Percentiles rank a stretch among this genome's conserved stretches.
Evolutionary conservation across 73 alveolate species (phyloP).

Genomic region (Loxodes magnus): DNA sequence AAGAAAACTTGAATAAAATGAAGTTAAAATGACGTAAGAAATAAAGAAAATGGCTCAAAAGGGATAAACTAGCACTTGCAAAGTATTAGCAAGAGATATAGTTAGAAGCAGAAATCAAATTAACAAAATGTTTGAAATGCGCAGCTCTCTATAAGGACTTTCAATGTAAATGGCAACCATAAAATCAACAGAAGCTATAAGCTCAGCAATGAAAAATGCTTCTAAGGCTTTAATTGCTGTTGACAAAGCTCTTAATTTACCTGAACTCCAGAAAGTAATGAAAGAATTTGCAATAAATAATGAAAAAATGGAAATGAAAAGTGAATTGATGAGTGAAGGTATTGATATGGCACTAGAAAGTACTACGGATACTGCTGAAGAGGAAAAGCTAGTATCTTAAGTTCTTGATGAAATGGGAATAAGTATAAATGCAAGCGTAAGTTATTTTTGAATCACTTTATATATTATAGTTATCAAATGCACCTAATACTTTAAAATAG

Average conservation of each 20-base stretch:
- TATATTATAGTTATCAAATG: too few relatives aligned
- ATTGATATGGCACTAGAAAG: constrained; percentile 43
- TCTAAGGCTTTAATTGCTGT: constrained; percentile 32
- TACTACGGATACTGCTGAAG: constrained; percentile 38
- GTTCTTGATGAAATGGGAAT: constrained; percentile 50
- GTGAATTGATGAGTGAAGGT: constrained; percentile 50
- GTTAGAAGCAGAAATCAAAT: constrained; percentile 44
- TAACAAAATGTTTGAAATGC: constrained; percentile 26
- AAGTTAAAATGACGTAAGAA: constrained; percentile 53
- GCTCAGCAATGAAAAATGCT: constrained; percentile 28
- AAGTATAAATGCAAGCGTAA: too few relatives aligned
- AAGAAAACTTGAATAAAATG: constrained; percentile 40
- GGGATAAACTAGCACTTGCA: constrained; percentile 47
- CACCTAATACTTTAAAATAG: too few relatives aligned
- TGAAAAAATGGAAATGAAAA: constrained; percentile 29
- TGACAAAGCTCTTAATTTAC: constrained; percentile 37
- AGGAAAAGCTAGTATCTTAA: constrained; percentile 38
- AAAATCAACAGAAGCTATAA: constrained; percentile 31
- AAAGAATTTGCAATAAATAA: constrained; percentile 31
- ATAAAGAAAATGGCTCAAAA: constrained; percentile 51
- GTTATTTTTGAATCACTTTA: too few relatives aligned
- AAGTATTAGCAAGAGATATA: constrained; percentile 56
- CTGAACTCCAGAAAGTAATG: constrained; percentile 23
- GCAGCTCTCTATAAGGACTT: constrained; percentile 39
- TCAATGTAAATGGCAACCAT: constrained; percentile 45